A percentile compares a stretch with the other conserved stretches of the same genome.
Conservation (phyloP, 2,329 filamentous ascomycete species). For the Talaromyces rugulosus region DNA sequence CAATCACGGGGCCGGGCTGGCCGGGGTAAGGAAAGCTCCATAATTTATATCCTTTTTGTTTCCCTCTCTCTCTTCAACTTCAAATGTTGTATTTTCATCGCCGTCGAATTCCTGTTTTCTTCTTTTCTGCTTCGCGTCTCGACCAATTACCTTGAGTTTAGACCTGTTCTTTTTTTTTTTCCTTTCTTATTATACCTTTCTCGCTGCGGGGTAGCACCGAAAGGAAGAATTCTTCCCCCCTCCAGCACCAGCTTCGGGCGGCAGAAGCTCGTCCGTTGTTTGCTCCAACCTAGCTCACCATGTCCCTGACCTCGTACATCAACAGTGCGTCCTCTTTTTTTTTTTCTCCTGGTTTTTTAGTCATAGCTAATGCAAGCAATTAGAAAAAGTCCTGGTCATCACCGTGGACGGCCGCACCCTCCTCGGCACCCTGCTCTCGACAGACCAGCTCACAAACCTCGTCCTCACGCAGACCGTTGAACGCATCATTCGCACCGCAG, state of each 20-base stretch:
- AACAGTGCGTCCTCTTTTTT: conserved; percentile 42
- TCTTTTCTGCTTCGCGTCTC: neutral
- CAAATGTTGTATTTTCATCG: neutral
- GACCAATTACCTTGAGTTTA: neutral
- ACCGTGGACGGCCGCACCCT: conserved; percentile 88
- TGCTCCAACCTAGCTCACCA: conserved; percentile 20
- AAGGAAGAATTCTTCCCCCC: neutral
- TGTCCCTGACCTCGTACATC: conserved; percentile 53
- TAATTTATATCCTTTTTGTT: neutral
- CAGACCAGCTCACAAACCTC: conserved; percentile 89
- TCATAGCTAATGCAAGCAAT: conserved; percentile 32
- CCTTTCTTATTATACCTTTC: neutral
- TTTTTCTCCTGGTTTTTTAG: neutral
- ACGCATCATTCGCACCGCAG: conserved; percentile 79
- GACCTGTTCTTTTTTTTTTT: neutral
- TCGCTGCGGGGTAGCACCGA: neutral
- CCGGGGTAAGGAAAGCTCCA: neutral
- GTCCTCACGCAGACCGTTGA: conserved; percentile 81
- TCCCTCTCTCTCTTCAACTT: neutral
- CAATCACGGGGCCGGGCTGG: neutral
- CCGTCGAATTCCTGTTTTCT: neutral
- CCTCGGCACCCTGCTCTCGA: conserved; percentile 75
- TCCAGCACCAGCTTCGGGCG: neutral
- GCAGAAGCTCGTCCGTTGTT: neutral
- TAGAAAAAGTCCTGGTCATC: conserved; percentile 82